Percentiles rank a stretch among this genome's conserved stretches.
phyloP scores from a whole-genome alignment of 2,329 filamentous ascomycete genomes.

The Sporothrix mexicana region DNA sequence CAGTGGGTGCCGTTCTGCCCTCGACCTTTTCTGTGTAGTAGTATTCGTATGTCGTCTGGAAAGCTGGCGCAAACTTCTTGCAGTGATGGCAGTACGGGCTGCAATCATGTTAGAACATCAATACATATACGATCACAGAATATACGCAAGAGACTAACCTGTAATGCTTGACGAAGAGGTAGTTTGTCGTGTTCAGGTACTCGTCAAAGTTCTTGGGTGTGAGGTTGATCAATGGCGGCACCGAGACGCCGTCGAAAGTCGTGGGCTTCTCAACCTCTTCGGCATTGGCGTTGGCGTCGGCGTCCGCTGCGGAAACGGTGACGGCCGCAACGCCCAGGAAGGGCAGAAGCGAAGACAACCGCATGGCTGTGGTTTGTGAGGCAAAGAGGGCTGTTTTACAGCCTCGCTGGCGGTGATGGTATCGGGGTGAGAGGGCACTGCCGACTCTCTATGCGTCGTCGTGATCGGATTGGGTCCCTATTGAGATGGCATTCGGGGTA shows the following conservation, averaged over 20 bases:
- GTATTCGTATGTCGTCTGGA: constrained; percentile 92
- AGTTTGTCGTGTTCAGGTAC: constrained; percentile 60
- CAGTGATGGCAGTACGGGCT: constrained; percentile 75
- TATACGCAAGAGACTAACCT: constrained; percentile 57
- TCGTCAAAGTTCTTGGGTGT: constrained; percentile 63
- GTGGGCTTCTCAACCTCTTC: constrained; percentile 56
- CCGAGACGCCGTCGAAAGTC: constrained; percentile 68
- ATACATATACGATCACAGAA: background rate
- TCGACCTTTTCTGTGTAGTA: constrained; percentile 81
- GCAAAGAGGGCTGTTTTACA: background rate
- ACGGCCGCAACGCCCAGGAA: constrained; percentile 54
- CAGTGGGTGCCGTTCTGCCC: constrained; percentile 66
- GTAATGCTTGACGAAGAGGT: constrained; percentile 67
- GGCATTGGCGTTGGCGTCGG: constrained; percentile 36
- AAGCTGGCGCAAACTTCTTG: constrained; percentile 77
- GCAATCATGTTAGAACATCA: background rate
- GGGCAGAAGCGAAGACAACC: constrained; percentile 52
- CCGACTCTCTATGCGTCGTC: constrained; percentile 5
- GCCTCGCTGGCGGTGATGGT: background rate
- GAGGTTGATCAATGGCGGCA: constrained; percentile 69
- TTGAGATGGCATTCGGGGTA: constrained; percentile 2
- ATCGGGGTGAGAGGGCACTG: background rate
- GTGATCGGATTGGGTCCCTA: background rate
- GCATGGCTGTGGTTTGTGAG: constrained; percentile 46
- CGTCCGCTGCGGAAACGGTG: constrained; percentile 44